phyloP scores from a whole-genome alignment of 305 asterid species.

The Coffea humblotiana region DNA sequence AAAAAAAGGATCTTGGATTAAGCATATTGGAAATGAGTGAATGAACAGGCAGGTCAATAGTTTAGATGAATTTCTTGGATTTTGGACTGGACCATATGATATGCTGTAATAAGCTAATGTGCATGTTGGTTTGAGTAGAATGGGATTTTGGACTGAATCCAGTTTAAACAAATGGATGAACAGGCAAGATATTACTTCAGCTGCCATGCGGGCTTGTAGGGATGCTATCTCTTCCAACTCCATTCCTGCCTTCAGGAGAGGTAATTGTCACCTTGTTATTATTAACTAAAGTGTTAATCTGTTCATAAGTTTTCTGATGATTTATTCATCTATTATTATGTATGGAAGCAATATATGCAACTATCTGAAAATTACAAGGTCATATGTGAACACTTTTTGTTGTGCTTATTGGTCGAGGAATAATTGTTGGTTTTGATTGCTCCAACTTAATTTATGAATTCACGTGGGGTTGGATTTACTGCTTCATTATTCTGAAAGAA shows the following conservation, averaged over 20 bases:
- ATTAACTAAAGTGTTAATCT: not conserved
- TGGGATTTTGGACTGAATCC: not conserved
- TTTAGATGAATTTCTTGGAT: not conserved
- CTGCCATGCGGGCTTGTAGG: conserved; percentile 93
- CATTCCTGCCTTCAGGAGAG: conserved; percentile 88
- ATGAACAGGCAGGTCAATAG: not conserved
- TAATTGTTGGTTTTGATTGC: not conserved
- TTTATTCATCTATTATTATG: not conserved
- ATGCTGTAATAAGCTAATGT: not conserved
- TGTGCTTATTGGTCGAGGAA: not conserved
- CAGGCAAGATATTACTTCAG: conserved; percentile 87
- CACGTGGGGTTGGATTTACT: not conserved
- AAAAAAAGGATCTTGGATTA: not conserved
- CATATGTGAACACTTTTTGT: not conserved
- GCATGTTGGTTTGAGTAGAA: not conserved
- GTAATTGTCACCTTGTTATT: conserved; percentile 26
- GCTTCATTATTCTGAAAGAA: not conserved
- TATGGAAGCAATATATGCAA: not conserved
- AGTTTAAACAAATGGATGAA: conserved; percentile 10
- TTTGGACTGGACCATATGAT: not conserved
- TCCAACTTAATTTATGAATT: not conserved
- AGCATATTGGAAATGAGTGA: conserved; percentile 10
- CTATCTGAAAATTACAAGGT: not conserved
- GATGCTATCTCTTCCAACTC: conserved; percentile 93
- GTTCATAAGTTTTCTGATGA: not conserved